Base-by-base conservation (phyloP, 1,284 basidiomycete genomes). In the Microbotryum lychnidis-dioicae region DNA sequence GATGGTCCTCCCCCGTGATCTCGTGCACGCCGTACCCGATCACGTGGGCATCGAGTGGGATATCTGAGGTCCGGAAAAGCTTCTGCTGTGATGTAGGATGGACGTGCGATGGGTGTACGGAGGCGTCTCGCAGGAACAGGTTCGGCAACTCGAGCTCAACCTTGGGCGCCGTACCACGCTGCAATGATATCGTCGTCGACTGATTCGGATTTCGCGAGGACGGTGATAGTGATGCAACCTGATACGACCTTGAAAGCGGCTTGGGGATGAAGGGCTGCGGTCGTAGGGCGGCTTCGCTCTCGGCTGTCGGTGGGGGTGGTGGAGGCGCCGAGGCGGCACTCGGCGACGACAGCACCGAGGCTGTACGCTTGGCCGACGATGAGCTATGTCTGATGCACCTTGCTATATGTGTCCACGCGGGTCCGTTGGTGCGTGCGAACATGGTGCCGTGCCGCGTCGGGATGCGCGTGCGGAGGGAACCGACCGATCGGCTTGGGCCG, bases 51-150 rank as follows among this genome's bases (percentile, higher is more conserved):
- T 79, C 63, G 0, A 81, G 79, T 6, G 76, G 73, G 12, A 77
- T 67, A 61, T 76, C 76, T 33, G 71, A 87, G 0, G 87, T 83
- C 54, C 82, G 77, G 72, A 86, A 85, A 1, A 91, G 79, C 66
- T 88, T 89, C 75, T 92, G 89, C 12, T 76, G 77, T 0, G 86
- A 89, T n/a, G 82, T 80, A 0, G 85, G 82, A 71, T 92, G 85
- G 6, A 90, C 77, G 62, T 85, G 87, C 9, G 76, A 71, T 0
- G 75, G 70, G 65, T 83, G 83, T 45, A 77, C 77, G 67, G 84
- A 85, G 0, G 80, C 76, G 69, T 86, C 84, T 23, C 83, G 78
- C 6, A 86, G 78, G 71, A 72, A 76, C 45, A 75, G 64, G 60
- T 66, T 71, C 50, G 60, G 71, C 60, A 65, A 18, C 4, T 59